Base-by-base conservation (phyloP, 805 yeast genomes). In the Myxozyma sirexii region DNA sequence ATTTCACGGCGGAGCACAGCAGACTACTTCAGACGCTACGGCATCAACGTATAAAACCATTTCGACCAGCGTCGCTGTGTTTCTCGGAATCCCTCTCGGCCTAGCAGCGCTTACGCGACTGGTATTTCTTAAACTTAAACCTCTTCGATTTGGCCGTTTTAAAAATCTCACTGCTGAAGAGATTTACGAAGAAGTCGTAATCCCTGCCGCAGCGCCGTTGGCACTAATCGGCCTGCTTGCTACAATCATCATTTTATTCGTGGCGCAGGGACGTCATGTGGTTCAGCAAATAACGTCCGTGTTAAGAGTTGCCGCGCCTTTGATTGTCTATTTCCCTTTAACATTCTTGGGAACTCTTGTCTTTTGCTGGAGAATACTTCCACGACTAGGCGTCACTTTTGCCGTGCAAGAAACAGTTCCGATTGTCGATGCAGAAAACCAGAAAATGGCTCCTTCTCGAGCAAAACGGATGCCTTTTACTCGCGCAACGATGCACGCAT, bases 1-100 rank as follows among this genome's bases (percentile, higher is more conserved):
- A 63, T 82, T 45, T 15, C 6, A 75, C 81, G n/a, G 68, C 74
- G n/a, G 69, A 71, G 17, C 47, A 58, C 49, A 31, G 57, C 57
- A 45, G 47, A 13, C 54, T 44, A 15, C 57, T 64, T 2, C 57
- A 39, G 13, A 56, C 67, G 24, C 64, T 10, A 26, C 49, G 5
- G 49, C 49, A 13, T 17, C 27, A 27, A 8, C 76, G n/a, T 80
- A 79, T 60, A 45, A 69, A 6, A 62, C 72, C 17, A 84, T 79
- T 23, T 82, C 82, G 0, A 73, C 74, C 59, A 76, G 79, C 63
- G 84, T 82, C 43, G 81, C 77, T 0, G 76, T 80, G 24, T 82
- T 82, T 63, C 72, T 83, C 55, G 86, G 86, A 2, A 71, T 82
- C 35, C 86, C 86, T 0, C 62, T 82, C 23, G 80, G 69, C 0